These are phyloP conservation scores for Elongisporangium undulatum DNA, from an alignment of 352 stramenopile species.

Conservation along the genomic window DNA sequence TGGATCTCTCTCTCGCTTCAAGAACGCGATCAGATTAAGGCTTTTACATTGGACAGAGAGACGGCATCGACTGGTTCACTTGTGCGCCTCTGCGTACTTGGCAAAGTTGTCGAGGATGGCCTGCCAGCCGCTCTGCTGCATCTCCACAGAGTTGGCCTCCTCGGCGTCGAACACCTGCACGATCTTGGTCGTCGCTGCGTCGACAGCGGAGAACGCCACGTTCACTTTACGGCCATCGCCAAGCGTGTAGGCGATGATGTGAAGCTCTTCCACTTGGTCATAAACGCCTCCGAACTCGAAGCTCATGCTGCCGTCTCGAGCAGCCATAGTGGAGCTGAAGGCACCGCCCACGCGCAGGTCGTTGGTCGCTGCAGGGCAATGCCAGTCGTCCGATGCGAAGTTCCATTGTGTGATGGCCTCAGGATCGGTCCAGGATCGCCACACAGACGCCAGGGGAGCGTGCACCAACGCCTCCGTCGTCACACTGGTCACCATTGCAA, in stretches of 20 bases:
- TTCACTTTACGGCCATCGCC: neutral
- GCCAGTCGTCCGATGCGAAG: neutral
- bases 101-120: neutral
- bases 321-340: neutral
- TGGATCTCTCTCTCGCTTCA: too few species aligned
- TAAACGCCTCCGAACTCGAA: neutral
- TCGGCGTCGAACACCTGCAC: neutral
- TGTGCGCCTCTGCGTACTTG: neutral
- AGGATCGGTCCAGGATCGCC: neutral
- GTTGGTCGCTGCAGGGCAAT: neutral
- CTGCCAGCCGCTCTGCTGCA: neutral
- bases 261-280: neutral
- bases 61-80: neutral
- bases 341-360: neutral
- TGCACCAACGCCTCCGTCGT: neutral
- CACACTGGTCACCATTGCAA: neutral
- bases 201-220: neutral
- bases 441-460: neutral
- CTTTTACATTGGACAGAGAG: too few species aligned
- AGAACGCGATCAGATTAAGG: too few species aligned
- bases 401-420: neutral
- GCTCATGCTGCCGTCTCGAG: neutral
- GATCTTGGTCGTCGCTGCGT: neutral
- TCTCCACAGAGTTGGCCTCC: neutral
- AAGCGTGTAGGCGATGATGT: neutral